These are phyloP conservation scores for Phaffomyces antillensis DNA, from an alignment of 805 yeast species.

Conservation along the genomic window DNA sequence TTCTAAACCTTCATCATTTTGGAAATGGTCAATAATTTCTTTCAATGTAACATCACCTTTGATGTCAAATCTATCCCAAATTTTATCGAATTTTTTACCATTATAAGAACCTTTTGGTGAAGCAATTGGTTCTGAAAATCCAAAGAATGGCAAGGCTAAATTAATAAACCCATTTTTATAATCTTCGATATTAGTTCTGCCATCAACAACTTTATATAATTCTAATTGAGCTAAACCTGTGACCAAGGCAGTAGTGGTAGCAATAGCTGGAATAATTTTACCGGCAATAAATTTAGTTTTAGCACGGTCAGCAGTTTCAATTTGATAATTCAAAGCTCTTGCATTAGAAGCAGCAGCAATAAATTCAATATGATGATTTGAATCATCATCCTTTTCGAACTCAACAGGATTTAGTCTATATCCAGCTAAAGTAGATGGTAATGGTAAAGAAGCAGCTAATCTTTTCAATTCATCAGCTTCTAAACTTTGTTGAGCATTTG, in stretches of 20 bases:
- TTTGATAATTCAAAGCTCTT: constrained; percentile 86
- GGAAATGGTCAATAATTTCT: constrained; percentile 67
- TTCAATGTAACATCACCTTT: constrained; percentile 70
- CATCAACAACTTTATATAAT: constrained; percentile 81
- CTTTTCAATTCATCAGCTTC: constrained; percentile 61
- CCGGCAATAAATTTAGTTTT: constrained; percentile 98
- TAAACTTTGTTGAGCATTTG: constrained; percentile 45
- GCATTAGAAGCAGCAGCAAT: constrained; percentile 94
- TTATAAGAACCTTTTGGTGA: constrained; percentile 81
- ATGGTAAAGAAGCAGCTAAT: constrained; percentile 76
- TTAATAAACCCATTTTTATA: constrained; percentile 91
- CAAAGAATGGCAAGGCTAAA: constrained; percentile 91
- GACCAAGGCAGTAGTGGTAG: constrained; percentile 97
- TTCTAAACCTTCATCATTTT: constrained; percentile 76
- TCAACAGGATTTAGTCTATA: constrained; percentile 85
- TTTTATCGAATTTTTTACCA: constrained; percentile 69
- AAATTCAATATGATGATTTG: constrained; percentile 94
- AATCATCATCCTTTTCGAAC: constrained; percentile 96
- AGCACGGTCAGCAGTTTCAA: constrained; percentile 81
- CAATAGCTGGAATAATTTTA: constrained; percentile 96
- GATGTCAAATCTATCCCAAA: constrained; percentile 93
- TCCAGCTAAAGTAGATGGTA: constrained; percentile 83
- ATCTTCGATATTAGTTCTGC: constrained; percentile 66
- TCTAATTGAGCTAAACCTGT: constrained; percentile 93
- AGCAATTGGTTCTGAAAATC: constrained; percentile 92